Evolutionary conservation across 768 basidiomycete species (phyloP).

Genomic region (Pisolithus sp.): DNA sequence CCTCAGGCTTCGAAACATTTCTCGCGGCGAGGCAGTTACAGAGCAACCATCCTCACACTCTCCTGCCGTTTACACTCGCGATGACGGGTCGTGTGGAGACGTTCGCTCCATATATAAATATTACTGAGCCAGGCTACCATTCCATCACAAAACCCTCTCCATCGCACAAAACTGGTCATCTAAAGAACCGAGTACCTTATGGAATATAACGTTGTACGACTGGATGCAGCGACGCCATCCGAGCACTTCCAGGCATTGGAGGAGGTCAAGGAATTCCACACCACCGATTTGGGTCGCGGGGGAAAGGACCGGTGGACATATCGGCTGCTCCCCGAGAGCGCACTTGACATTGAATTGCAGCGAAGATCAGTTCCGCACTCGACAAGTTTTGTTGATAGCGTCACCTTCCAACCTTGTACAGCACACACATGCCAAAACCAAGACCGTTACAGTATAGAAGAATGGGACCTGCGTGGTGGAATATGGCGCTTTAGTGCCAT

Average conservation of each 20-base stretch:
- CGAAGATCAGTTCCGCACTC: constrained; percentile 33
- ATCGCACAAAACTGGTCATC: neutral
- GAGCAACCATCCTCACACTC: neutral
- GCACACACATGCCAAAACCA: constrained; percentile 32
- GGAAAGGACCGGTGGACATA: constrained; percentile 51
- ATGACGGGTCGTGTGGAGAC: constrained; percentile 7
- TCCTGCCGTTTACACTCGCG: constrained; percentile 15
- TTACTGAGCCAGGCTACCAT: constrained; percentile 8
- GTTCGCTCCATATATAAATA: constrained; percentile 16
- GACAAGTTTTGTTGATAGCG: constrained; percentile 27
- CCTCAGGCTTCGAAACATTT: constrained; percentile 14
- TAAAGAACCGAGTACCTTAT: constrained; percentile 7
- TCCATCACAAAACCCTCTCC: constrained; percentile 9
- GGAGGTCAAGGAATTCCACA: constrained; percentile 47
- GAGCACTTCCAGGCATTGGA: constrained; percentile 46
- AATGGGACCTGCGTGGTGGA: constrained; percentile 37
- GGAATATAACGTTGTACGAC: constrained; percentile 33
- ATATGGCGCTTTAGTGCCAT: constrained; percentile 40
- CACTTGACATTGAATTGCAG: constrained; percentile 34
- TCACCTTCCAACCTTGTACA: constrained; percentile 40
- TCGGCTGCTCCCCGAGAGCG: constrained; percentile 37
- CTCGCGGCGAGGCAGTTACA: constrained; percentile 9
- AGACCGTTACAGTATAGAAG: constrained; percentile 35
- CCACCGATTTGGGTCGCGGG: constrained; percentile 48
- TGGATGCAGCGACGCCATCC: constrained; percentile 38